Base-by-base conservation (phyloP, 768 basidiomycete genomes). In the Tricholoma terreum region DNA sequence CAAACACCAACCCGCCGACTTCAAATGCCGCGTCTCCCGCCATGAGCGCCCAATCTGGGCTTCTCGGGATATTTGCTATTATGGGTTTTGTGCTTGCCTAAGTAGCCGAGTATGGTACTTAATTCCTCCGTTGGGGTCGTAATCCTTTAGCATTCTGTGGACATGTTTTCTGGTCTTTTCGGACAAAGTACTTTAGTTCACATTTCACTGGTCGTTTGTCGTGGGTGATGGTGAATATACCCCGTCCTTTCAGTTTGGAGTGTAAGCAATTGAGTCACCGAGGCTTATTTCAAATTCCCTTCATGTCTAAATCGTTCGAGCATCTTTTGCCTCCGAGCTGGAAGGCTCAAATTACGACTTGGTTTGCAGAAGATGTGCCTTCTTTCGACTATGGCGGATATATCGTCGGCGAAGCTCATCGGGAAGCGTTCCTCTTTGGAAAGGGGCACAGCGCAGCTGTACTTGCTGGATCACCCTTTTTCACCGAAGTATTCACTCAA, bases 321-420 rank as follows among this genome's bases (percentile, higher is more conserved):
- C 81, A 98, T 68, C 79, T 98, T n/a, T 81, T 98, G 9, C 94
- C 96, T 31, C 92, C 94, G 0, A 92, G 87, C 66, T 98, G 95
- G 96, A 93, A 90, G 71, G 65, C 82, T 1, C 86, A 92, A 61
- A 82, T 98, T 53, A 74, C 80, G 2, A 75, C 69, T 12, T 99
- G 96, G 96, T 83, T 95, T 30, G 84, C 84, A 7, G 96, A 99
- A 73, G 96, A 98, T 68, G 90, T 89, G 0, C 96, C 96, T 1
- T 94, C 92, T 1, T 97, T 98, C 63, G 96, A 99, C 72, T 97
- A 93, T 62, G 95, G 90, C 36, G 96, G 96, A 2, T 96, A 90
- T 67, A 93, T 98, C 49, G 96, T 99, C 8, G 96, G 96, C 12
- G 95, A 98, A 67, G 88, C 82, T 6, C 75, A 82, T 35, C 85